These are phyloP conservation scores for Polyporus arcularius DNA, from an alignment of 768 basidiomycete species.

Conservation along the genomic window DNA sequence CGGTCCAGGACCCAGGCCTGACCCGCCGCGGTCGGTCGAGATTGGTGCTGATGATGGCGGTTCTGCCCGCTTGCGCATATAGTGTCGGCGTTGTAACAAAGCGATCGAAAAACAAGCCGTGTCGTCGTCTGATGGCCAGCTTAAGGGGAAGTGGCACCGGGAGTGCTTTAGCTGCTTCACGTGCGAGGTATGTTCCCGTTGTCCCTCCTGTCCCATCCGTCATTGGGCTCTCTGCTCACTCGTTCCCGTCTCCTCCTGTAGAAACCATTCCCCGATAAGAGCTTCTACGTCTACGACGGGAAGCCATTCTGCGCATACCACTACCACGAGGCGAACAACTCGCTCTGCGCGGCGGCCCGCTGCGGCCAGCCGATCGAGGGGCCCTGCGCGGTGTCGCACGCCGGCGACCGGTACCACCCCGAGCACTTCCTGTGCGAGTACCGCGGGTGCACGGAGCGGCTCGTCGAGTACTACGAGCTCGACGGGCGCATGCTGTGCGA, in stretches of 20 bases:
- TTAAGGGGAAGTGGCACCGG: slow-evolving; percentile 94
- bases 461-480: slow-evolving; percentile 89
- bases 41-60: slow-evolving; percentile 6
- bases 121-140: slow-evolving; percentile 87
- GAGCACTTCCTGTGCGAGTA: slow-evolving; percentile 87
- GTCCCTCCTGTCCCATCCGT: background rate
- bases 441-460: slow-evolving; percentile 51
- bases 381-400: slow-evolving; percentile 84
- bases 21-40: background rate
- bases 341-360: slow-evolving; percentile 74
- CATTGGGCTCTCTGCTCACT: background rate
- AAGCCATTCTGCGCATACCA: slow-evolving; percentile 91
- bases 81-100: slow-evolving; percentile 86
- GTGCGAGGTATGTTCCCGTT: slow-evolving; percentile 60
- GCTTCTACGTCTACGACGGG: slow-evolving; percentile 89
- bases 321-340: slow-evolving; percentile 90
- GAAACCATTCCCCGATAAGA: slow-evolving; percentile 90
- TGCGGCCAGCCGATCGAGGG: slow-evolving; percentile 94
- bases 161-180: slow-evolving; percentile 88
- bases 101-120: slow-evolving; percentile 93
- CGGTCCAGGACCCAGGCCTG: slow-evolving; percentile 3
- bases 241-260: slow-evolving; percentile 30
- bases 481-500: slow-evolving; percentile 88
- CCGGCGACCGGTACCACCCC: slow-evolving; percentile 82
- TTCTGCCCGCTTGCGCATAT: slow-evolving; percentile 4